Evolutionary conservation across 352 stramenopile genomes (phyloP).

Genomic region (Phytopythium montanum): DNA sequence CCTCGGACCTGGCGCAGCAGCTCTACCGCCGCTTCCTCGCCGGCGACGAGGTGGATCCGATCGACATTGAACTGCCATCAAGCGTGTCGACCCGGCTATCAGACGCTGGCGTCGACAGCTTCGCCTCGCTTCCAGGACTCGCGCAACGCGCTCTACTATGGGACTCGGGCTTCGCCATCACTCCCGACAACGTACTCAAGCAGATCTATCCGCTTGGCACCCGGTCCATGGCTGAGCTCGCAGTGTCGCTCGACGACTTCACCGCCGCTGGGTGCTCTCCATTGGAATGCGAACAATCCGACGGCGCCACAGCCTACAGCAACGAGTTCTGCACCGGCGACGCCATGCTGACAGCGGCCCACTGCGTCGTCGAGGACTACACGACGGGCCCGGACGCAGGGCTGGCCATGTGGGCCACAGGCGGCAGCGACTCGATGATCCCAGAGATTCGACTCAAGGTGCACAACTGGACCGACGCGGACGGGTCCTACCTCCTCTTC

Average conservation of each 20-base stretch:
- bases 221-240: conserved; percentile 20
- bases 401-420: conserved; percentile 25
- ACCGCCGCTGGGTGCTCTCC: conserved; percentile 9
- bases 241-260: conserved; percentile 18
- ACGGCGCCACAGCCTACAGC: conserved; percentile 4
- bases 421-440: conserved; percentile 10
- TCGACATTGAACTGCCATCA: neutral
- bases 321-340: conserved; percentile 20
- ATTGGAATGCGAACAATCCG: conserved; percentile 17
- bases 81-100: neutral
- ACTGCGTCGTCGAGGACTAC: conserved; percentile 18
- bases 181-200: conserved; percentile 10
- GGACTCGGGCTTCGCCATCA: conserved; percentile 23
- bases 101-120: neutral
- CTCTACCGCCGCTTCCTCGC: conserved; percentile 9
- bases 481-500: conserved; percentile 16
- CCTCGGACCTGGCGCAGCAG: conserved; percentile 17
- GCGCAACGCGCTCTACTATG: conserved; percentile 22
- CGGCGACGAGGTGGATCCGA: neutral
- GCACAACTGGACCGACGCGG: conserved; percentile 11
- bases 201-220: conserved; percentile 18
- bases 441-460: conserved; percentile 18
- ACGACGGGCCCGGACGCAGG: neutral
- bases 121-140: conserved; percentile 12
- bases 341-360: conserved; percentile 15